phyloP scores from a whole-genome alignment of 495 filamentous ascomycete genomes.

The Astrothelium macrocarpum region DNA sequence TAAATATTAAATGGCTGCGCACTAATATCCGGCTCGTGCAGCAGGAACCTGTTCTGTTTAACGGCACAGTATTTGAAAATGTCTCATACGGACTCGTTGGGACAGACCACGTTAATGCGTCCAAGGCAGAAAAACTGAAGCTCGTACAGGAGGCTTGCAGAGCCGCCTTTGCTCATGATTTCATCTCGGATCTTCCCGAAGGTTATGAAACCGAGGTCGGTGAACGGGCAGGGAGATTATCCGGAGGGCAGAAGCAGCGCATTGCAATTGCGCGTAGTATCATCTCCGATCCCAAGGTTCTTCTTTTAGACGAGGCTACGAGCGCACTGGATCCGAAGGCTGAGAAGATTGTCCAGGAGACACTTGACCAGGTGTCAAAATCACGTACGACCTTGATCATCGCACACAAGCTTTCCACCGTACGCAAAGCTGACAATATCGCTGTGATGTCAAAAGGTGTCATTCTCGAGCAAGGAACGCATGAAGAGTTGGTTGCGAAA shows the following conservation, averaged over 20 bases:
- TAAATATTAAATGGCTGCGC: constrained; percentile 32
- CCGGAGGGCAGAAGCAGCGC: constrained; percentile 24
- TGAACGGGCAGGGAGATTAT: constrained; percentile 15
- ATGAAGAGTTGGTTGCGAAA: constrained; percentile 20
- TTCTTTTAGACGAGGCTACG: constrained; percentile 26
- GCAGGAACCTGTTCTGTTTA: constrained; percentile 59
- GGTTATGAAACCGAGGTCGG: constrained; percentile 21
- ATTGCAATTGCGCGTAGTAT: constrained; percentile 25
- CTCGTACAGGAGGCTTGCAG: constrained; percentile 41
- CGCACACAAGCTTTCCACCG: constrained; percentile 50
- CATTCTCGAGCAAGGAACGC: constrained; percentile 24
- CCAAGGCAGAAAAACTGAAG: constrained; percentile 35
- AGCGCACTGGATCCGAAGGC: constrained; percentile 47
- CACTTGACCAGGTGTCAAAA: constrained; percentile 43
- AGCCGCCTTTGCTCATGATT: constrained; percentile 5
- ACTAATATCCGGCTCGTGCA: constrained; percentile 15
- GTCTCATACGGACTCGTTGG: constrained; percentile 57
- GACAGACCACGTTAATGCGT: constrained; percentile 24
- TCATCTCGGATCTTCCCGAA: constrained; percentile 12
- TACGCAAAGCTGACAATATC: constrained; percentile 39
- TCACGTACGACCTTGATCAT: constrained; percentile 53
- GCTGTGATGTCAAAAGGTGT: constrained; percentile 47
- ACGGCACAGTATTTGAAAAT: constrained; percentile 56
- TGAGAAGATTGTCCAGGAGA: constrained; percentile 49
- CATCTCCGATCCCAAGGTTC: constrained; percentile 20